These are phyloP conservation scores for Meyerozyma guilliermondii DNA, from an alignment of 1,139 yeast species.

Conservation along the genomic window DNA sequence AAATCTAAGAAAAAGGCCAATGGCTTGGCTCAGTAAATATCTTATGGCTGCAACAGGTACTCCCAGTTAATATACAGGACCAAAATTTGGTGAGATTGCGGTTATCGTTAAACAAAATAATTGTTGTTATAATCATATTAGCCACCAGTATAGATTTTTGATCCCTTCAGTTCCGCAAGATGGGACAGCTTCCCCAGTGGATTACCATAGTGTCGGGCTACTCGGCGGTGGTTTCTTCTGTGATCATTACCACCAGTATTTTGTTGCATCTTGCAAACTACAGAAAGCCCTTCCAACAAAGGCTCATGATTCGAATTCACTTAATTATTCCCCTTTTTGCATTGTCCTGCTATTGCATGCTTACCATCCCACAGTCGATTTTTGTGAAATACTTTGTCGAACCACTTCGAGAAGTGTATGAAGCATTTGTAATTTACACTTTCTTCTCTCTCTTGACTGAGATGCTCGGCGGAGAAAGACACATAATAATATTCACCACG, in stretches of 20 bases:
- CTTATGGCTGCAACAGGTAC: neutral
- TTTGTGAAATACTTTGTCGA: conserved; percentile 50
- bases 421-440: conserved; percentile 92
- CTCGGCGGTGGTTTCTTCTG: conserved; percentile 27
- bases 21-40: conserved; percentile 6
- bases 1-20: conserved; percentile 16
- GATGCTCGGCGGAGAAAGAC: conserved; percentile 87
- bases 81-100: neutral
- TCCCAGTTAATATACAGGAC: neutral
- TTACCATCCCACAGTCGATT: conserved; percentile 36
- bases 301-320: conserved; percentile 78
- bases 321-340: conserved; percentile 59
- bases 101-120: neutral
- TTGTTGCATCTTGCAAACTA: conserved; percentile 51
- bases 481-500: conserved; percentile 66
- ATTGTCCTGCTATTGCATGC: conserved; percentile 46
- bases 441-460: conserved; percentile 80
- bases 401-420: conserved; percentile 85
- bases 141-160: neutral
- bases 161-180: neutral
- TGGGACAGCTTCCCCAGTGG: conserved; percentile 26
- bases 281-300: conserved; percentile 83
- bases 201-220: conserved; percentile 27
- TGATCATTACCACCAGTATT: conserved; percentile 28
- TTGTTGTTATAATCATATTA: neutral